These are phyloP conservation scores for Lepiota subincarnata DNA, from an alignment of 768 basidiomycete genomes.

Conservation along the genomic window DNA sequence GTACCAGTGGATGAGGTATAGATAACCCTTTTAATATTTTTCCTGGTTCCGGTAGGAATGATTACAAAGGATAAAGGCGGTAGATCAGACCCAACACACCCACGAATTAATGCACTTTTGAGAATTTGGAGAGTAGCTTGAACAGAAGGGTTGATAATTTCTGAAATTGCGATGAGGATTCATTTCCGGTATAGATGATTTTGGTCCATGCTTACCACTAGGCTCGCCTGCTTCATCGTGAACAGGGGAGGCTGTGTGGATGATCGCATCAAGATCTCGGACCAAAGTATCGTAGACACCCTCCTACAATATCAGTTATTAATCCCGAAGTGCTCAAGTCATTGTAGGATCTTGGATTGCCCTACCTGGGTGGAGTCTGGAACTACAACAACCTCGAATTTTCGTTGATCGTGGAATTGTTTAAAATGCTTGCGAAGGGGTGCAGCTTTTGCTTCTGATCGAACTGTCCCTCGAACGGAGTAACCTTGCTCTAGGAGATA, in stretches of 20 bases:
- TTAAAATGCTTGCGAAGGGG: conserved; percentile 3
- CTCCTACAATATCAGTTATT: conserved; percentile 1
- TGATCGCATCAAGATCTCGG: conserved; percentile 10
- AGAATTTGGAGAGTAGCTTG: conserved; percentile 9
- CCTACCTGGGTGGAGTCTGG: conserved; percentile 5
- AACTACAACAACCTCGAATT: not conserved
- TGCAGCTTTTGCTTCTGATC: conserved; percentile 5
- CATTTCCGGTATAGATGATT: not conserved
- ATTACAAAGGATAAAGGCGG: not conserved
- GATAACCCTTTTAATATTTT: conserved; percentile 6
- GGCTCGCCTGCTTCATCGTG: conserved; percentile 3
- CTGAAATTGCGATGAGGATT: not conserved
- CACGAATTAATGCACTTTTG: not conserved
- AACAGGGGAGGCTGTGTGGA: conserved; percentile 13
- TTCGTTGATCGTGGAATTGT: not conserved
- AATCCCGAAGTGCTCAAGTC: not conserved
- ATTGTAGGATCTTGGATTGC: not conserved
- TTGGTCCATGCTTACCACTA: not conserved
- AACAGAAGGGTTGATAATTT: conserved; percentile 10
- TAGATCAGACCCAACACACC: not conserved
- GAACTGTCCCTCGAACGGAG: conserved; percentile 11
- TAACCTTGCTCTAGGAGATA: conserved; percentile 13
- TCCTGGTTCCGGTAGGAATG: not conserved
- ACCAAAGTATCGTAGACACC: conserved; percentile 10
- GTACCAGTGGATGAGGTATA: conserved; percentile 8